Evolutionary conservation across 2,329 filamentous ascomycete species (phyloP), one percentile per base, ranked within the genome.

Genomic region (Botrytis elliptica): DNA sequence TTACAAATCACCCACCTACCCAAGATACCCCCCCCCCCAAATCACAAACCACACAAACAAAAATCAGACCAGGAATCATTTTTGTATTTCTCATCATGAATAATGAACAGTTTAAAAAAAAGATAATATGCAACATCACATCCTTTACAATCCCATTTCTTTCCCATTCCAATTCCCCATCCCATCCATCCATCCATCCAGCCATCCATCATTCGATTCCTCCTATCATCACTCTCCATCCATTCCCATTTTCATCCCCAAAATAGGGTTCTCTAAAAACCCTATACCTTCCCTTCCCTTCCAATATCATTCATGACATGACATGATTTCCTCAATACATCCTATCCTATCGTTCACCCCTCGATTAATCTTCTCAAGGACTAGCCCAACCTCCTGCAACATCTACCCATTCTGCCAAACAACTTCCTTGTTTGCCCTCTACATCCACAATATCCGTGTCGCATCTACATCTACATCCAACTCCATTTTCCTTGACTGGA

Each of bases 391-490:
- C 96, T 78, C 96, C 96, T 66, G 95, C 95, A 79, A 98, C 94
- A 75, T 98, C 94, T 22, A 99, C 96, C 96, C 96, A 99, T 84
- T 99, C 94, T 16, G 93, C 89, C 73, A 98, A 86, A 84, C 96
- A 99, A 78, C 94, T 97, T 75, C 96, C 96, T 82, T 97, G 93
- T 84, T 98, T 99, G 83, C 94, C 95, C 85, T 99, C 96, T 40
- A 99, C 95, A 81, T 99, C 96, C 70, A 95, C 93, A 81, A 98
- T 97, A 81, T 99, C 96, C 6, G 94, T 98, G 81, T 99, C 96
- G 83, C 96, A 99, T 81, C 92, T 91, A 86, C 96, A 99, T 80
- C 96, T 91, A 85, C 96, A 99, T 55, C 96, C 96, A 14, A 99
- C 95, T 55, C 96, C 96, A 79, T 98, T 98, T 84, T 98, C 95